Base-by-base conservation (phyloP, 169 alveolate species). In the Eimeria maxima region DNA sequence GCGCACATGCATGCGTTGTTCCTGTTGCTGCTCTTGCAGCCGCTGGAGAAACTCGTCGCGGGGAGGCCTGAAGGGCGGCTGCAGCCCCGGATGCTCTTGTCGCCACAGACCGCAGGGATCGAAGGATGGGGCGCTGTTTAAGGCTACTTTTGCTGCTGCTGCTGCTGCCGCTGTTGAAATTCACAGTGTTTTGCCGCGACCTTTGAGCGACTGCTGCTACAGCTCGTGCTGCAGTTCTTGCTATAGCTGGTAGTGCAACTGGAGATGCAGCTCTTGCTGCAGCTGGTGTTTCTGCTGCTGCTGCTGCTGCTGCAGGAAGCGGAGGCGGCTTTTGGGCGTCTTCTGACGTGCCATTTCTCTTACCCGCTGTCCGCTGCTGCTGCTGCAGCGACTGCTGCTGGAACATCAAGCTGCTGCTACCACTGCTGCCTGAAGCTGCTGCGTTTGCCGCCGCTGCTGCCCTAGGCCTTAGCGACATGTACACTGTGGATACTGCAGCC, bases 51-150 rank as follows among this genome's bases (percentile, higher is more conserved):
- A 65, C 76, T 65, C 76, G 29, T 29, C 33, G 76, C 8, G 76
- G 76, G 33, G 76, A 65, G 76, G 6, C 76, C 76, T 65, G 76
- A 6, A 65, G 76, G n/a, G 29, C 76, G 8, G 76, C n/a, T 65
- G 76, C 76, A 65, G 76, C 84, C 29, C 53, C 45, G 24, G 84
- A 29, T 73, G 84, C 84, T 7, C 53, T 20, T 38, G 84, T 38
- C 84, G 84, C 27, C 45, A 38, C 47, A 73, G 84, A 73, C 22
- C 84, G 84, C 45, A 73, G 22, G 53, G 84, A 73, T 27, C 84
- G 84, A 38, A 73, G 84, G 42, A 38, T 0, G 5, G 84, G 84
- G 20, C 84, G 84, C 14, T 38, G 84, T 24, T 73, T 20, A 73
- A 10, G 16, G 45, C 84, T 73, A 50, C 84, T 73, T 29, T 44